Evolutionary conservation across 2,329 filamentous ascomycete species (phyloP), one percentile per base, ranked within the genome.

Genomic region (Pestalotiopsis sp.): DNA sequence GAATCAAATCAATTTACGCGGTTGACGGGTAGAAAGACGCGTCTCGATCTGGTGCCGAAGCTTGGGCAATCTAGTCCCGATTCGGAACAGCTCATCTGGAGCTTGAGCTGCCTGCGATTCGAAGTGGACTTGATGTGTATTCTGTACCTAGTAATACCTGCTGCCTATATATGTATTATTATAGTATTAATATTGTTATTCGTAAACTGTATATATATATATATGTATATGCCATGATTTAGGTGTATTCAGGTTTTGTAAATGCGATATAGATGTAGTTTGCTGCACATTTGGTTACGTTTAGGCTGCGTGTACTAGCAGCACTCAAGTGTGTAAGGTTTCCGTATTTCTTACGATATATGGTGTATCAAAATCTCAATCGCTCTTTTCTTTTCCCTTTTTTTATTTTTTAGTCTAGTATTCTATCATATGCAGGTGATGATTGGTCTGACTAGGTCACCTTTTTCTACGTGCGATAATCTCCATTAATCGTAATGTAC

Each of bases 401-500:
- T 44, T 44, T 44, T n/a, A n/a, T n/a, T n/a, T 17, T 44, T 44
- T 44, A 2, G 20, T 52, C 44, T n/a, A 13, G 17, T 52, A 22
- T n/a, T 52, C 44, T 52, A 52, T 52, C 17, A n/a, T 52, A 20
- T 52, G 22, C 7, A n/a, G 17, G 14, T n/a, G 40, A 52, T 52
- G 6, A 52, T 52, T 17, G 5, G 44, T n/a, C 6, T 20, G n/a
- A n/a, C 44, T 20, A 52, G 17, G 20, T 44, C 14, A 52, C 20
- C 20, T n/a, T 22, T 60, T 14, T 39, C 26, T 39, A 91, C 61
- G 89, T 91, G 70, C 89, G 84, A 76, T 91, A 91, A 75, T 91
- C 89, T 38, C 89, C 89, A 73, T 91, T 91, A 72, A 91, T 91
- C 4, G 87, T 88, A 48, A 88, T 88, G 76, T 89, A 97, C 84